Conservation (phyloP, 202 grass and related monocot genomes). For the Dendrocalamus latiflorus region DNA sequence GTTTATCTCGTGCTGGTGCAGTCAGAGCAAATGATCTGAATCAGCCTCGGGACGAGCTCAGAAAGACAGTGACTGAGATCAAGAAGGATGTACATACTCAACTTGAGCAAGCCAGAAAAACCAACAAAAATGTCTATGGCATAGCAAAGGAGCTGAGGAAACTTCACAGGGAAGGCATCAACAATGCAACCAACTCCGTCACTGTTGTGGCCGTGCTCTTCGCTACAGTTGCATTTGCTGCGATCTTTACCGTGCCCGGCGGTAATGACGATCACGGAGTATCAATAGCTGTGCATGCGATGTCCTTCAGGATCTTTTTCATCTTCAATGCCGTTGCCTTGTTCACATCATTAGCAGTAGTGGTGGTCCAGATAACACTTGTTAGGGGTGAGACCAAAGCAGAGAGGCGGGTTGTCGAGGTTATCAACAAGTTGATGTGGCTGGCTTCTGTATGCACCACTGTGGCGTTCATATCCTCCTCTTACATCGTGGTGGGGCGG, state of each 20-base stretch:
- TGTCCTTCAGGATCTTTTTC: too few species aligned
- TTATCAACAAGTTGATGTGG: too few species aligned
- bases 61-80: slow-evolving; percentile 92
- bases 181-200: slow-evolving; percentile 94
- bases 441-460: too few species aligned
- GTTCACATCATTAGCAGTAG: too few species aligned
- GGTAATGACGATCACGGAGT: too few species aligned
- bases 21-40: slow-evolving; percentile 94
- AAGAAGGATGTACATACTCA: slow-evolving; percentile 95
- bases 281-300: too few species aligned
- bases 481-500: slow-evolving; percentile 81
- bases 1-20: slow-evolving; percentile 67
- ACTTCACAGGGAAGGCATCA: slow-evolving; percentile 85
- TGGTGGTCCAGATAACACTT: too few species aligned
- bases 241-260: too few species aligned
- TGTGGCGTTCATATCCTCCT: slow-evolving; percentile 88
- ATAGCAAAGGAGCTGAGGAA: slow-evolving; percentile 91
- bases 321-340: too few species aligned
- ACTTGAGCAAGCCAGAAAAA: slow-evolving; percentile 89
- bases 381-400: too few species aligned
- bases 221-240: slow-evolving; percentile 76
- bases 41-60: slow-evolving; percentile 90
- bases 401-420: too few species aligned
- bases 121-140: slow-evolving; percentile 90
- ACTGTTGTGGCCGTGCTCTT: slow-evolving; percentile 95